Percentiles rank a stretch among this genome's conserved stretches.
Conservation (phyloP, 495 filamentous ascomycete species). For the Aspergillus hancockii region DNA sequence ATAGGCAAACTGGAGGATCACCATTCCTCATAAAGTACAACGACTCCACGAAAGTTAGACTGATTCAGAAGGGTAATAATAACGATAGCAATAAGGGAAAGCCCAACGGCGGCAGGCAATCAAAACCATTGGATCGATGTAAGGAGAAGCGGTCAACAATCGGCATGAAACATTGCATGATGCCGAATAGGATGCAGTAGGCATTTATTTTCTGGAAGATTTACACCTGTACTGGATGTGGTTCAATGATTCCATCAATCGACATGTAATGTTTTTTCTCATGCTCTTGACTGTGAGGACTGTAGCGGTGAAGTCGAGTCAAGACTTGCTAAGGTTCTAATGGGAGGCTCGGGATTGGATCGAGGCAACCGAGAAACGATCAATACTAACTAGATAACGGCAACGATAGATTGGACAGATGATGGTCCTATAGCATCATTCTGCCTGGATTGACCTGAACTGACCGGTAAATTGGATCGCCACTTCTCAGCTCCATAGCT, state of each 20-base stretch:
- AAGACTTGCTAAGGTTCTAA: not conserved
- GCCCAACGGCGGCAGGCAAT: conserved; percentile 13
- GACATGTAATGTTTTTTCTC: not conserved
- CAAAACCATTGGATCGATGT: conserved; percentile 9
- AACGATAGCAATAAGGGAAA: conserved; percentile 13
- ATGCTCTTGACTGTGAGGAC: not conserved
- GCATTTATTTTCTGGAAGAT: conserved; percentile 12
- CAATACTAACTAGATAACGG: not conserved
- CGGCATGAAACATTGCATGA: conserved; percentile 6
- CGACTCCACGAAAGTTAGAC: conserved; percentile 10
- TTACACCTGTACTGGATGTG: conserved; percentile 6
- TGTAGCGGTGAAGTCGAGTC: conserved; percentile 2
- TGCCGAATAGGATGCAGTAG: conserved; percentile 9
- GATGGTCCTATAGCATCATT: conserved; percentile 2
- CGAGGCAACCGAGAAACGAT: conserved; percentile 1
- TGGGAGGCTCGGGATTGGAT: conserved; percentile 1
- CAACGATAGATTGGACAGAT: conserved; percentile 6
- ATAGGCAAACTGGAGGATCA: conserved; percentile 3
- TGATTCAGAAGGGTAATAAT: conserved; percentile 2
- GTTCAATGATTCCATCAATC: not conserved
- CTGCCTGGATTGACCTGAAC: not conserved
- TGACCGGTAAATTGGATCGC: conserved; percentile 1
- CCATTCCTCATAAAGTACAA: not conserved
- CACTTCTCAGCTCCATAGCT: conserved; percentile 5
- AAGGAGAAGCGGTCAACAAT: conserved; percentile 27